These are phyloP conservation scores for Neonectria hederae DNA, from an alignment of 2,329 filamentous ascomycete species.

Conservation along the genomic window DNA sequence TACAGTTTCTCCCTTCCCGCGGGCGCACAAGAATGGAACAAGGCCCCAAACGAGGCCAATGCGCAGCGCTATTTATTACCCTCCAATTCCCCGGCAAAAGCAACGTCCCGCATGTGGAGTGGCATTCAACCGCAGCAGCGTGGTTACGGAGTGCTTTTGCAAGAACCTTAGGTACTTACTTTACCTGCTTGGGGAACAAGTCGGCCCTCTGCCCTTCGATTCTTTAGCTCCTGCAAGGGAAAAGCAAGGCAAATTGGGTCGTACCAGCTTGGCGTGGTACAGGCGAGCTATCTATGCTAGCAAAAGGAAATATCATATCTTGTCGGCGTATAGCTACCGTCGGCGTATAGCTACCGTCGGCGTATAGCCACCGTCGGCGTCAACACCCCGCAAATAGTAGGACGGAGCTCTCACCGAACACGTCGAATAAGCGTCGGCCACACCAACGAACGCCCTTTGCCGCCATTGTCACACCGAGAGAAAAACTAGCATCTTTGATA, in stretches of 20 bases:
- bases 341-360: background rate
- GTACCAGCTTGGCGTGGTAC: slow-evolving; percentile 8
- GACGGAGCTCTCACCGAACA: slow-evolving; percentile 10
- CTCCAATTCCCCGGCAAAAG: slow-evolving; percentile 15
- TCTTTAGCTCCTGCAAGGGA: slow-evolving; percentile 8
- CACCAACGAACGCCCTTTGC: slow-evolving; percentile 11
- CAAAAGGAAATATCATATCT: background rate
- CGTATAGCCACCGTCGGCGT: background rate
- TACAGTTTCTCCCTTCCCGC: background rate
- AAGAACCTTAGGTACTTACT: background rate
- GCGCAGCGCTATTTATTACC: slow-evolving; percentile 7
- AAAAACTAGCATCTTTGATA: background rate
- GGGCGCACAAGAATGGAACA: slow-evolving; percentile 20
- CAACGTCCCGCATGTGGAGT: slow-evolving; percentile 13
- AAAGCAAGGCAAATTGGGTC: slow-evolving; percentile 15
- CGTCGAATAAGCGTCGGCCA: slow-evolving; percentile 6
- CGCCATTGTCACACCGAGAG: slow-evolving; percentile 3
- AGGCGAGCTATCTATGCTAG: background rate
- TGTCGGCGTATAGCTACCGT: background rate
- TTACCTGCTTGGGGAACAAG: background rate
- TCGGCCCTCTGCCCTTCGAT: background rate
- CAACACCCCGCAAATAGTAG: background rate
- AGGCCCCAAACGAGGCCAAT: slow-evolving; percentile 12
- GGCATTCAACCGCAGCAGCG: slow-evolving; percentile 8
- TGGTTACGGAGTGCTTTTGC: background rate